Conservation (phyloP, 352 stramenopile species). For the Pythium phragmiticola region DNA sequence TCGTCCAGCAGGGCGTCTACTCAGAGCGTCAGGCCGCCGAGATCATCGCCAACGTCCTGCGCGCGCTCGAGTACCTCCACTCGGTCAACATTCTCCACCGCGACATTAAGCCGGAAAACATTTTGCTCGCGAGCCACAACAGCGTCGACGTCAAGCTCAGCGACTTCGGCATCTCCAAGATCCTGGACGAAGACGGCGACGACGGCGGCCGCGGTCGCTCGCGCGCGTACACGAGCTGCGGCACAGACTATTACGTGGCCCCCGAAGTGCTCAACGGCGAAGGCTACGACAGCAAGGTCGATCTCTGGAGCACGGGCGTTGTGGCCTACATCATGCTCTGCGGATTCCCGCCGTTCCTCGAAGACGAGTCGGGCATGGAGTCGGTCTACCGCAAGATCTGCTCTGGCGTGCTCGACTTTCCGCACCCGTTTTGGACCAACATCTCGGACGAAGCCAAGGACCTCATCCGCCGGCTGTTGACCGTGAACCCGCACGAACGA, state of each 20-base stretch:
- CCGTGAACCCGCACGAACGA: slow-evolving; percentile 65
- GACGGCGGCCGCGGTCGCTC: slow-evolving; percentile 64
- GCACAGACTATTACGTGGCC: slow-evolving; percentile 88
- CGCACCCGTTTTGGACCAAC: slow-evolving; percentile 84
- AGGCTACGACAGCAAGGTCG: slow-evolving; percentile 86
- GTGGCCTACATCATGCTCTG: slow-evolving; percentile 90
- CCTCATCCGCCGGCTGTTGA: slow-evolving; percentile 79
- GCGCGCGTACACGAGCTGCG: slow-evolving; percentile 85
- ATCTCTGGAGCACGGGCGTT: slow-evolving; percentile 84
- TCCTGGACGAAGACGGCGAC: slow-evolving; percentile 74
- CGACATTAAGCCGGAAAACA: slow-evolving; percentile 86
- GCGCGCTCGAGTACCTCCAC: slow-evolving; percentile 73
- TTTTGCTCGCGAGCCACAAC: slow-evolving; percentile 68
- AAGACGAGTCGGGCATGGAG: slow-evolving; percentile 81
- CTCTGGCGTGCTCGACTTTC: slow-evolving; percentile 75
- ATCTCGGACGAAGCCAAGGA: slow-evolving; percentile 84
- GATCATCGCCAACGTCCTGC: slow-evolving; percentile 72
- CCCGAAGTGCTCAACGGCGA: slow-evolving; percentile 84
- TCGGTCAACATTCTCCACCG: slow-evolving; percentile 87
- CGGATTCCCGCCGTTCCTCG: slow-evolving; percentile 77
- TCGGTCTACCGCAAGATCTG: slow-evolving; percentile 86
- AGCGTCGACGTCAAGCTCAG: slow-evolving; percentile 78
- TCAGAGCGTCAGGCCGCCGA: slow-evolving; percentile 76
- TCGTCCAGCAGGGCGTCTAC: slow-evolving; percentile 80
- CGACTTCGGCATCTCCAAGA: slow-evolving; percentile 85